A percentile compares a stretch with the other conserved stretches of the same genome.
Evolutionary conservation across 352 stramenopile genomes (phyloP).

Genomic region (Aphanomyces invadans): DNA sequence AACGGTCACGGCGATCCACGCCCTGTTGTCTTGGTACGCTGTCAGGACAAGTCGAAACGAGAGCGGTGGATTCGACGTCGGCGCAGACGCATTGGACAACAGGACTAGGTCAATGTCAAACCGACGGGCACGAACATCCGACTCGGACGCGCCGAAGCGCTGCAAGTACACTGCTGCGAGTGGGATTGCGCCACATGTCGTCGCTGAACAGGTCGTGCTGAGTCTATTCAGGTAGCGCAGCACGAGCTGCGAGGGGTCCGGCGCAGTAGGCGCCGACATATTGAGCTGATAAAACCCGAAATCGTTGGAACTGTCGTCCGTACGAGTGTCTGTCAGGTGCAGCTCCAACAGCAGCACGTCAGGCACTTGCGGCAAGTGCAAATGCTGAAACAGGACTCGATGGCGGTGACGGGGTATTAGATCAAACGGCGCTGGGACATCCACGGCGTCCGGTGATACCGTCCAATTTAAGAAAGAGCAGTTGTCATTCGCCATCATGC

Average conservation of each 20-base stretch:
- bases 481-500: background rate
- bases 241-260: no score
- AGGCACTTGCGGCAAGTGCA: background rate
- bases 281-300: background rate
- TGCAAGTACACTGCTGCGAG: background rate
- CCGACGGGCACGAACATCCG: background rate
- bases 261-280: background rate
- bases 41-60: background rate
- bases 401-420: background rate
- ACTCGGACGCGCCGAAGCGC: background rate
- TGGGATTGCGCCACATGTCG: background rate
- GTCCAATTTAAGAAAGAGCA: background rate
- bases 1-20: background rate
- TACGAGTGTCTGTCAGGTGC: background rate
- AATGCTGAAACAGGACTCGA: background rate
- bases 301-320: no score
- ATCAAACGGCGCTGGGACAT: background rate
- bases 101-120: background rate
- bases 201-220: background rate
- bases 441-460: background rate
- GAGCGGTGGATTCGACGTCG: background rate
- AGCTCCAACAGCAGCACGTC: background rate
- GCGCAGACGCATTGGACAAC: background rate
- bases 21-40: background rate
- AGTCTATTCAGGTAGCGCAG: background rate